phyloP scores from a whole-genome alignment of 352 stramenopile species.

The Detonula confervacea region DNA sequence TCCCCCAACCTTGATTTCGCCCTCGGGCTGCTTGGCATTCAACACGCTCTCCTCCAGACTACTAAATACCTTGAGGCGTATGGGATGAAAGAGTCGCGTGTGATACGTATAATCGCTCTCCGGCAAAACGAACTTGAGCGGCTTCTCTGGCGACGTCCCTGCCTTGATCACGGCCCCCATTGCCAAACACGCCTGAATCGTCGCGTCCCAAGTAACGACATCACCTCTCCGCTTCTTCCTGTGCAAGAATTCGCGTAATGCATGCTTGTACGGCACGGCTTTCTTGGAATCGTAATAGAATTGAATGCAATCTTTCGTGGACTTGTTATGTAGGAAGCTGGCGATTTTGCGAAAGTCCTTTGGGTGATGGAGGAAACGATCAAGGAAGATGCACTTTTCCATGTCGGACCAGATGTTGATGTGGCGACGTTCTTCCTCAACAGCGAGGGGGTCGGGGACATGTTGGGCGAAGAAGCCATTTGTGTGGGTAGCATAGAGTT shows the following conservation, averaged over 20 bases:
- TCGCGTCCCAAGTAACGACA: constrained; percentile 77
- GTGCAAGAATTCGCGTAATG: constrained; percentile 81
- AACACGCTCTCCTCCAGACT: constrained; percentile 30
- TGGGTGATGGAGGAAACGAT: constrained; percentile 98
- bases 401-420: constrained; percentile 97
- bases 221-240: constrained; percentile 75
- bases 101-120: constrained; percentile 66
- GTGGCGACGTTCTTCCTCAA: constrained; percentile 78
- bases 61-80: constrained; percentile 71
- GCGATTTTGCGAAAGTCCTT: constrained; percentile 99
- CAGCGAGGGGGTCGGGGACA: constrained; percentile 63
- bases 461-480: constrained; percentile 68
- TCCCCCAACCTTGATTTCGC: constrained; percentile 21
- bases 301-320: constrained; percentile 94
- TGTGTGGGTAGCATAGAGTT: constrained; percentile 68
- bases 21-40: constrained; percentile 41
- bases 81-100: constrained; percentile 75
- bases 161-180: constrained; percentile 74
- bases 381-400: constrained; percentile 99
- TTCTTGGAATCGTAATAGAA: constrained; percentile 99
- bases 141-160: constrained; percentile 67
- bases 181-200: constrained; percentile 74
- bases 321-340: constrained; percentile 92
- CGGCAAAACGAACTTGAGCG: constrained; percentile 76
- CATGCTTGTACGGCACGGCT: constrained; percentile 94